Evolutionary conservation across 2,329 filamentous ascomycete species (phyloP), one percentile per base, ranked within the genome.

Genomic region (Colletotrichum neosansevieriae): DNA sequence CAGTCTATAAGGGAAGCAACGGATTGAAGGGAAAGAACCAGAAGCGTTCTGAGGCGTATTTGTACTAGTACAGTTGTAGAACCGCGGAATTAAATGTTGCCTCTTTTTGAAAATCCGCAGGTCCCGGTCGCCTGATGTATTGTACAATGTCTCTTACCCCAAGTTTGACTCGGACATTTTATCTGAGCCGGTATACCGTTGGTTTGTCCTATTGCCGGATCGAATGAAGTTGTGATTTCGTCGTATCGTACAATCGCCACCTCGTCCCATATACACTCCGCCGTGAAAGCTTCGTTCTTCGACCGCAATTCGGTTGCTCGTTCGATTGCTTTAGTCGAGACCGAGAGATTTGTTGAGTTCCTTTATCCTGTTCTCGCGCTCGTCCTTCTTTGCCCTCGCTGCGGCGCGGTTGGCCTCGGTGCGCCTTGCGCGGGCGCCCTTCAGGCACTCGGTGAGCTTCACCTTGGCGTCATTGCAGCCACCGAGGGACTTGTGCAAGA

Each of bases 381-480:
- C 73, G 88, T 88, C 77, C 67, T 89, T 87, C 82, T 93, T 89
- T 91, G 79, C 87, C 81, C 79, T 88, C 87, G 71, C 93, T 86
- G 72, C 84, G 78, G 77, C 92, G 87, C 74, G 89, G 78, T 99
- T 98, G 74, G 85, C 83, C 72, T 88, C 88, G 59, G 94, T 94
- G 64, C 91, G 89, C 79, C 94, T 93, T 58, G 91, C 82, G 75
- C 96, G 88, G 79, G 97, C 93, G 42, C 87, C 89, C 71, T 92
- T 89, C 59, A 99, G 86, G 77, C 96, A 99, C 76, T 89, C 87
- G 81, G 93, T 96, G 74, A 99, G 92, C 66, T 93, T 85, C 47
- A 89, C 85, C 80, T 99, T 99, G 71, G 92, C 88, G 45, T 91
- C 87, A 79, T 94, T 98, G 87, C 96, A 99, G 84, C 92, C 93